These are phyloP conservation scores for Dothistroma septosporum DNA, from an alignment of 2,329 filamentous ascomycete species.

Conservation along the genomic window DNA sequence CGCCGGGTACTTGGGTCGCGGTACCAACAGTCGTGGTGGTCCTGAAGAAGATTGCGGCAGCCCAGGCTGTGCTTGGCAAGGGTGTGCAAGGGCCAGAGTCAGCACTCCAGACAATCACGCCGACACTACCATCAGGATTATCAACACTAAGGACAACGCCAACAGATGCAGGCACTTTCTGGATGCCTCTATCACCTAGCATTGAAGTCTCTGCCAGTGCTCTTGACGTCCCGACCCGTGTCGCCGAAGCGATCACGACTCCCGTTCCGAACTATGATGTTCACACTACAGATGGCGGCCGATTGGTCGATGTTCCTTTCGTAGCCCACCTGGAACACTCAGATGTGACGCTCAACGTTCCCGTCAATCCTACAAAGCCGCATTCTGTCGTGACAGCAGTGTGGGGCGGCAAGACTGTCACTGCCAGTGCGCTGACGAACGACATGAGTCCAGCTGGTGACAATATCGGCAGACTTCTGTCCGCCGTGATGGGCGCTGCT, in stretches of 20 bases:
- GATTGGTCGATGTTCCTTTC: slow-evolving; percentile 10
- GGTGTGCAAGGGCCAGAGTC: slow-evolving; percentile 7
- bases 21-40: slow-evolving; percentile 43
- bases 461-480: slow-evolving; percentile 12
- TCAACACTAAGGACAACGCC: slow-evolving; percentile 14
- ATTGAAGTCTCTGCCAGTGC: slow-evolving; percentile 24
- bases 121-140: slow-evolving; percentile 25
- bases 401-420: slow-evolving; percentile 16
- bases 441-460: slow-evolving; percentile 1
- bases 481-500: slow-evolving; percentile 12
- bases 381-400: slow-evolving; percentile 21
- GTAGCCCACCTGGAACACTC: slow-evolving; percentile 19
- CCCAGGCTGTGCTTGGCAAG: slow-evolving; percentile 17
- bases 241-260: slow-evolving; percentile 4
- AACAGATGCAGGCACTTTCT: slow-evolving; percentile 16
- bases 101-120: slow-evolving; percentile 22
- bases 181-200: slow-evolving; percentile 22
- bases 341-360: slow-evolving; percentile 20
- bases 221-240: slow-evolving; percentile 21
- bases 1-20: slow-evolving; percentile 37
- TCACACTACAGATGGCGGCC: not conserved
- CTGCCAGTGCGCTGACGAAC: slow-evolving; percentile 17
- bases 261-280: not conserved
- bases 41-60: slow-evolving; percentile 38
- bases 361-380: slow-evolving; percentile 12